Evolutionary conservation across 1,139 yeast species (phyloP).

Genomic region (Casaregolazyma lundiana): DNA sequence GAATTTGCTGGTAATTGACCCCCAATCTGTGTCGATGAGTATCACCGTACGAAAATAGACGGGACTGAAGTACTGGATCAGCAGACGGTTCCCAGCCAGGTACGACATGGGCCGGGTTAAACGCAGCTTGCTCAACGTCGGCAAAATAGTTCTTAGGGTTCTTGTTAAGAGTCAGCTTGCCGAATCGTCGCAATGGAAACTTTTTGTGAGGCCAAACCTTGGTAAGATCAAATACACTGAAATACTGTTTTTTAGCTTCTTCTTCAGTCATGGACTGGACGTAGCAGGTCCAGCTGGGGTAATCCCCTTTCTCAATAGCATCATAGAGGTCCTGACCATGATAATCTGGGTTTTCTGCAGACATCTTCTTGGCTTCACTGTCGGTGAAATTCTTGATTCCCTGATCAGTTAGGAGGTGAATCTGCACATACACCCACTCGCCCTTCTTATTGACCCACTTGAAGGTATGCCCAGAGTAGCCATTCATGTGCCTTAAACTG

Average conservation of each 20-base stretch:
- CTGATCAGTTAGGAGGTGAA: slow-evolving; percentile 58
- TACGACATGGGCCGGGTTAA: slow-evolving; percentile 77
- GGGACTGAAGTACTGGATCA: slow-evolving; percentile 81
- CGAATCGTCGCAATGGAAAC: slow-evolving; percentile 71
- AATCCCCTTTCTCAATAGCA: slow-evolving; percentile 54
- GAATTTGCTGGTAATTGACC: slow-evolving; percentile 64
- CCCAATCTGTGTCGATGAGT: slow-evolving; percentile 72
- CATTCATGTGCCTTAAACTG: slow-evolving; percentile 61
- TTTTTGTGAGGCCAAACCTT: slow-evolving; percentile 79
- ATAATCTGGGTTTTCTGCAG: slow-evolving; percentile 61
- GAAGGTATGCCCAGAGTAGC: slow-evolving; percentile 73
- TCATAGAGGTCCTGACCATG: slow-evolving; percentile 55
- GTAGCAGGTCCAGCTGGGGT: slow-evolving; percentile 62
- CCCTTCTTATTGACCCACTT: slow-evolving; percentile 65
- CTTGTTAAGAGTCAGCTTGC: slow-evolving; percentile 62
- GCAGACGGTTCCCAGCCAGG: slow-evolving; percentile 83
- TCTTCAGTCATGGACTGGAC: slow-evolving; percentile 70
- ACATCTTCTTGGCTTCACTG: slow-evolving; percentile 53
- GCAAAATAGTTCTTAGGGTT: slow-evolving; percentile 77
- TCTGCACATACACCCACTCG: slow-evolving; percentile 61
- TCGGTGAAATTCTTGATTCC: slow-evolving; percentile 55
- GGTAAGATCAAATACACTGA: slow-evolving; percentile 63
- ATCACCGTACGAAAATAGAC: slow-evolving; percentile 81
- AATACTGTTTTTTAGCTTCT: slow-evolving; percentile 51
- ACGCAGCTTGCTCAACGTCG: slow-evolving; percentile 78